Conservation (phyloP, 1,139 yeast species). For the Candida gigantensis region DNA sequence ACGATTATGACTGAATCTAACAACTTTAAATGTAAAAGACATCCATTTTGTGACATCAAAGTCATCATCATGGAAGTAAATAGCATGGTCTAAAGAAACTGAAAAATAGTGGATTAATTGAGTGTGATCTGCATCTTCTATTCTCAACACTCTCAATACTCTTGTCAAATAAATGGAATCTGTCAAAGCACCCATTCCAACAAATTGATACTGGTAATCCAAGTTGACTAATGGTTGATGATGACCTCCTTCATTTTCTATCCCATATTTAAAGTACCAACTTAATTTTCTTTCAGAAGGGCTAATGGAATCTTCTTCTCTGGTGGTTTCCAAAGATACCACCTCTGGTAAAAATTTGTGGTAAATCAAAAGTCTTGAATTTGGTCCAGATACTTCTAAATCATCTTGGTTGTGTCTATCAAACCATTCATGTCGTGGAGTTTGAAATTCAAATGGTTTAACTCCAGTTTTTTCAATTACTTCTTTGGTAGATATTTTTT, state of each 20-base stretch:
- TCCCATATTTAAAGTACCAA: constrained; percentile 26
- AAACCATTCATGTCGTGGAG: constrained; percentile 33
- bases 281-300: constrained; percentile 35
- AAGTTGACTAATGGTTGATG: constrained; percentile 14
- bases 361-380: constrained; percentile 20
- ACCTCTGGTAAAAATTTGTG: constrained; percentile 45
- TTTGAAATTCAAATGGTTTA: constrained; percentile 38
- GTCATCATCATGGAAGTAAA: constrained; percentile 64
- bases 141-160: constrained; percentile 28
- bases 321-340: constrained; percentile 24
- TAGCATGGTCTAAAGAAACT: constrained; percentile 65
- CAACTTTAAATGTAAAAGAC: constrained; percentile 47
- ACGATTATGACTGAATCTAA: constrained; percentile 53
- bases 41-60: constrained; percentile 55
- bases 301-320: constrained; percentile 24
- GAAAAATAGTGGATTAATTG: constrained; percentile 39
- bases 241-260: constrained; percentile 18
- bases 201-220: constrained; percentile 43
- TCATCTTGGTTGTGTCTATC: constrained; percentile 19
- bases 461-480: constrained; percentile 17
- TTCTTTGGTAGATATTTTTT: constrained; percentile 24
- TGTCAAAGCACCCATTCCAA: constrained; percentile 61
- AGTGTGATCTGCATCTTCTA: constrained; percentile 23
- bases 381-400: constrained; percentile 18
- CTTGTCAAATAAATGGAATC: constrained; percentile 53